Percentiles rank a stretch among this genome's conserved stretches.
These are phyloP conservation scores for Canariomyces notabilis DNA, from an alignment of 2,329 filamentous ascomycete genomes.

Conservation along the genomic window DNA sequence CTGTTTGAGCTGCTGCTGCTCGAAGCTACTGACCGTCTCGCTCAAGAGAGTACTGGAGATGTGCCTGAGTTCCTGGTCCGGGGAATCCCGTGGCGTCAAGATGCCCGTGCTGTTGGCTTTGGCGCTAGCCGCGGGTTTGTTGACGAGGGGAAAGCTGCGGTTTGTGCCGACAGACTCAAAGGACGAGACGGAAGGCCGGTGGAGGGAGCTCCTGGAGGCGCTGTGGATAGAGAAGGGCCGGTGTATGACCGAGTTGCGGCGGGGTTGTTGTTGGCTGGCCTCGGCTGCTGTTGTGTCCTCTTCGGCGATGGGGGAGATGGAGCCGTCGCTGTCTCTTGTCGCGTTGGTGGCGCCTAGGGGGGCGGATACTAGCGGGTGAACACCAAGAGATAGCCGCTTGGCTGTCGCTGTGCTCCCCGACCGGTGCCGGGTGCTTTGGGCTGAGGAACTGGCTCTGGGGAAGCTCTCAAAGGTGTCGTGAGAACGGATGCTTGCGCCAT, in stretches of 20 bases:
- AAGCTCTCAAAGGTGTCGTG: conserved; percentile 11
- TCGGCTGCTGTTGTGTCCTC: conserved; percentile 13
- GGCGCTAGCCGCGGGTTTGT: conserved; percentile 37
- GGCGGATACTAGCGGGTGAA: conserved; percentile 1
- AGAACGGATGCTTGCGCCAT: conserved; percentile 13
- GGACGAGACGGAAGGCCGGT: conserved; percentile 54
- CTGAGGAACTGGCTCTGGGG: conserved; percentile 22
- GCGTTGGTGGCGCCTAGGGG: conserved; percentile 9
- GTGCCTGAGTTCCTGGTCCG: conserved; percentile 44
- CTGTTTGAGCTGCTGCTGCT: conserved; percentile 24
- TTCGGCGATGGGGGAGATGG: conserved; percentile 25
- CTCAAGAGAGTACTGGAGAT: conserved; percentile 46
- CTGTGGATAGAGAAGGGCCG: conserved; percentile 41
- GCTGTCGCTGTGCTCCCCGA: conserved; percentile 25
- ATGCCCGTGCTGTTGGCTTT: conserved; percentile 38
- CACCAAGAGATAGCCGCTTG: conserved; percentile 15
- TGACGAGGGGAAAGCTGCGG: conserved; percentile 58
- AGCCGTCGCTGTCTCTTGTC: conserved; percentile 20
- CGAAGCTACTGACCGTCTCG: conserved; percentile 41
- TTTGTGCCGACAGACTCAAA: conserved; percentile 55
- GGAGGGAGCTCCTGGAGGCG: conserved; percentile 33
- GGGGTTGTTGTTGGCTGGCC: conserved; percentile 1
- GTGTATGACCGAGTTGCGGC: conserved; percentile 34
- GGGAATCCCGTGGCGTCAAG: conserved; percentile 44
- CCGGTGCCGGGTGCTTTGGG: conserved; percentile 25